Percentiles rank a stretch among this genome's conserved stretches.
These are phyloP conservation scores for Colletotrichum lentis DNA, from an alignment of 2,329 filamentous ascomycete genomes.

Conservation along the genomic window DNA sequence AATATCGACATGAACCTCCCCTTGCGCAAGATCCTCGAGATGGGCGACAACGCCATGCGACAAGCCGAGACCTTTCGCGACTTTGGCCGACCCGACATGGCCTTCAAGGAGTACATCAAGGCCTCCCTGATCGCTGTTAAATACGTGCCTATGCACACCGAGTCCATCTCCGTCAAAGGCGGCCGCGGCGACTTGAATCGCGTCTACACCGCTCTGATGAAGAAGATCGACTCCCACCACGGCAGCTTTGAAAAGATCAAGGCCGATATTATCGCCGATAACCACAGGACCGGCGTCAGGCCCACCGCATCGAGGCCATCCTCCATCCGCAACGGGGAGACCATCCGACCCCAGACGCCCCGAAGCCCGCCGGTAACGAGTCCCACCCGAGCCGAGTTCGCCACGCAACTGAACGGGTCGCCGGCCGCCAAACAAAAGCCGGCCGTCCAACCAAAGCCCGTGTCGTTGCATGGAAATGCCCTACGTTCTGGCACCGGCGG, in stretches of 20 bases:
- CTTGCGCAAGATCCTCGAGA: constrained; percentile 62
- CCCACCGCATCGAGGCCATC: constrained; percentile 45
- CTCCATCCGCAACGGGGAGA: constrained; percentile 25
- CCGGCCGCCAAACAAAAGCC: constrained; percentile 52
- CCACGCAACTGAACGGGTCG: constrained; percentile 29
- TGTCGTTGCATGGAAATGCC: constrained; percentile 69
- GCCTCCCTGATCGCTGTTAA: constrained; percentile 82
- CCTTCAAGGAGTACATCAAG: constrained; percentile 84
- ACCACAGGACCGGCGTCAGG: constrained; percentile 66
- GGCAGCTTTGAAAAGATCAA: constrained; percentile 66
- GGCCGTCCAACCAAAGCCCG: constrained; percentile 71
- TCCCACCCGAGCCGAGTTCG: constrained; percentile 19
- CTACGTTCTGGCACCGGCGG: constrained; percentile 50
- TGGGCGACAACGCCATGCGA: constrained; percentile 61
- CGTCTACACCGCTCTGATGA: constrained; percentile 60
- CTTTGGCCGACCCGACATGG: constrained; percentile 74
- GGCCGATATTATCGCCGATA: constrained; percentile 68
- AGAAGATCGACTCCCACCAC: constrained; percentile 58
- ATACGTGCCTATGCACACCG: constrained; percentile 77
- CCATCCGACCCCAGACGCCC: constrained; percentile 25
- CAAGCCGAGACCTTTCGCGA: constrained; percentile 69
- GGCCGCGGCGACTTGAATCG: constrained; percentile 60
- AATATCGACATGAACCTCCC: constrained; percentile 60
- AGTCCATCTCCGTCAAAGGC: constrained; percentile 71
- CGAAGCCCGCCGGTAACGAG: constrained; percentile 37